phyloP scores from a whole-genome alignment of 2,329 filamentous ascomycete species.

The Herpotrichia juniperi region DNA sequence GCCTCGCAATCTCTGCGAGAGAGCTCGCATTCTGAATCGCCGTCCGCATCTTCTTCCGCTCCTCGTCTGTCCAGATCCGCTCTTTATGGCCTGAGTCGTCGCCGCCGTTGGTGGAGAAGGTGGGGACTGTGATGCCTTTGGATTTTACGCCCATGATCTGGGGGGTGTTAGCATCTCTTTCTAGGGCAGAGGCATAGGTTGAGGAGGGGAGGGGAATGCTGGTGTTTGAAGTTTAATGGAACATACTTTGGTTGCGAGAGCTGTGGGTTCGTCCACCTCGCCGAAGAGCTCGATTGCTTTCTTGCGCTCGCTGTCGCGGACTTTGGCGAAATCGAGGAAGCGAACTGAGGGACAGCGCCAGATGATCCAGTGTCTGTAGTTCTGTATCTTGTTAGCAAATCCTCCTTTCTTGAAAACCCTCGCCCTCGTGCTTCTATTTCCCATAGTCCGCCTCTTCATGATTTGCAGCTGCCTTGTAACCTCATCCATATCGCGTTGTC shows the following conservation, averaged over 20 bases:
- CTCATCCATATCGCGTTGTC: not conserved
- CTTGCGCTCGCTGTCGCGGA: slow-evolving; percentile 82
- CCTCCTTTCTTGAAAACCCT: not conserved
- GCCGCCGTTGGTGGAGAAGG: slow-evolving; percentile 42
- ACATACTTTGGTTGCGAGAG: slow-evolving; percentile 76
- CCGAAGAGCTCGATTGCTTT: slow-evolving; percentile 84
- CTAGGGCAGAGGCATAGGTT: not conserved
- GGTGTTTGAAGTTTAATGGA: too few species aligned
- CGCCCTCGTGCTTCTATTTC: not conserved
- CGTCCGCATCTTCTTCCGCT: slow-evolving; percentile 84
- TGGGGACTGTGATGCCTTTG: slow-evolving; percentile 68
- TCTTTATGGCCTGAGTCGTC: slow-evolving; percentile 54
- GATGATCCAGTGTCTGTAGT: slow-evolving; percentile 91
- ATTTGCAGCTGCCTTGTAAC: not conserved
- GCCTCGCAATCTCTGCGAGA: slow-evolving; percentile 82
- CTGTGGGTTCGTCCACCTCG: slow-evolving; percentile 75
- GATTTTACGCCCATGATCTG: slow-evolving; percentile 86
- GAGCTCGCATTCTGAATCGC: slow-evolving; percentile 89
- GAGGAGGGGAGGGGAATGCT: not conserved
- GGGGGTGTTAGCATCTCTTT: not conserved
- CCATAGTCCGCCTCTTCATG: not conserved
- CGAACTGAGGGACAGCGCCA: slow-evolving; percentile 85
- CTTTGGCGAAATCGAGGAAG: slow-evolving; percentile 91
- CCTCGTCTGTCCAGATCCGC: slow-evolving; percentile 80
- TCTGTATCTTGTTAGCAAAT: slow-evolving; percentile 54